Evolutionary conservation across 140 eudicot species (phyloP).

Genomic region (Stevia rebaudiana): DNA sequence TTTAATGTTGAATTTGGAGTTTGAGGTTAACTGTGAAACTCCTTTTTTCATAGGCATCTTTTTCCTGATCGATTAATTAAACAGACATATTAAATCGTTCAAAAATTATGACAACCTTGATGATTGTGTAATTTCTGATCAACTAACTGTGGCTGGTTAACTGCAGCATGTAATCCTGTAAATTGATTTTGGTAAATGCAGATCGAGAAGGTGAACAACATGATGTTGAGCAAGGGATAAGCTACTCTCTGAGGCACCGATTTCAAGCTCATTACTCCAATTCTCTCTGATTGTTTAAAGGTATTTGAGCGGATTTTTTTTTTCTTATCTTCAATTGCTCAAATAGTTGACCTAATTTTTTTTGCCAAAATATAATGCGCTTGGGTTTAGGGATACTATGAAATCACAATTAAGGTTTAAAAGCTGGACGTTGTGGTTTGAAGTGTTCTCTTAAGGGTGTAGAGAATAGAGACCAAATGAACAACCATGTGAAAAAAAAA

Average conservation of each 20-base stretch:
- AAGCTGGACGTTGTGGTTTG: neutral
- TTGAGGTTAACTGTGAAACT: neutral
- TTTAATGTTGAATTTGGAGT: neutral
- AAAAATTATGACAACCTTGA: no score
- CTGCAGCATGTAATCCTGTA: no score
- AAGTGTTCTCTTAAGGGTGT: neutral
- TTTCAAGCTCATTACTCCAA: constrained; percentile 67
- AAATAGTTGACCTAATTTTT: neutral
- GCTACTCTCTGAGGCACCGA: constrained; percentile 34
- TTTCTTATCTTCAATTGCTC: neutral
- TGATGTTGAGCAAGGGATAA: constrained; percentile 43
- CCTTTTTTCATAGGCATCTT: no score
- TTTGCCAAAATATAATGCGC: neutral
- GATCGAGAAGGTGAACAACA: constrained; percentile 52
- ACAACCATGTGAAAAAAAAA: neutral
- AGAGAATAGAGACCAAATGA: neutral
- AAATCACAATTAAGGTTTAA: neutral
- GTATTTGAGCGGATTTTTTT: constrained; percentile 17
- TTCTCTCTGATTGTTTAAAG: constrained; percentile 80
- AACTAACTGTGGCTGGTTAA: no score
- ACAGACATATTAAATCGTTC: no score
- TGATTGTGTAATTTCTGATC: no score
- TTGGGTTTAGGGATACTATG: neutral
- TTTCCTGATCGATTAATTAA: no score
- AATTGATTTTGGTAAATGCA: no score